Evolutionary conservation across 139 green algal species (phyloP).

Genomic region (Tetradesmus obliquus): DNA sequence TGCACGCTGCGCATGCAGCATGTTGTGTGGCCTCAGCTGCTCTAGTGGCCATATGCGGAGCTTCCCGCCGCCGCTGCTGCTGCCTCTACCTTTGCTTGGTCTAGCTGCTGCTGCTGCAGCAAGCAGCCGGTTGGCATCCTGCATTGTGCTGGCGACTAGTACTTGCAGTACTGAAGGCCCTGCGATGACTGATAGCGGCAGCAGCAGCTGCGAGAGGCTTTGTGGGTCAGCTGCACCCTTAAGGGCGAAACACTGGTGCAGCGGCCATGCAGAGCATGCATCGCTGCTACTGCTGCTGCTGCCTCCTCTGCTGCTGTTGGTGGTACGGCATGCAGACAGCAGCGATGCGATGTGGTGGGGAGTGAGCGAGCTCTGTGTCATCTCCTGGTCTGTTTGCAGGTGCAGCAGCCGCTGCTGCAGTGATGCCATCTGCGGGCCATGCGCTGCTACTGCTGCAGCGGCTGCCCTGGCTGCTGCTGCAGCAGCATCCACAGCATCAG

Average conservation of each 20-base stretch:
- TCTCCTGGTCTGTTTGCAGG: background rate
- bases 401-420: slow-evolving; percentile 36
- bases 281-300: background rate
- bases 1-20: slow-evolving; percentile 23
- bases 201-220: slow-evolving; percentile 13
- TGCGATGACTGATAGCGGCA: slow-evolving; percentile 45
- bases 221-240: background rate
- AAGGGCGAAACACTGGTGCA: slow-evolving; percentile 49
- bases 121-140: slow-evolving; percentile 26
- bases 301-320: background rate
- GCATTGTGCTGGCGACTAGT: slow-evolving; percentile 20
- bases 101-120: background rate
- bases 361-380: background rate
- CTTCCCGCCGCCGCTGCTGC: background rate
- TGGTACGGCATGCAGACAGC: background rate
- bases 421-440: background rate
- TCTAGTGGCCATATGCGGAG: slow-evolving; percentile 62
- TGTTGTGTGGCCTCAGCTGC: slow-evolving; percentile 29
- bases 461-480: slow-evolving; percentile 14
- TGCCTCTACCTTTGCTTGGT: background rate
- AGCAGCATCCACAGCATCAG: background rate
- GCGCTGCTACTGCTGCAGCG: background rate
- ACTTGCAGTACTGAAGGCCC: slow-evolving; percentile 40
- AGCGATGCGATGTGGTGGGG: background rate
- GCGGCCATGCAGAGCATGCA: background rate